Evolutionary conservation across 179 eudicot species (phyloP).

Genomic region (Kewa caespitosa): DNA sequence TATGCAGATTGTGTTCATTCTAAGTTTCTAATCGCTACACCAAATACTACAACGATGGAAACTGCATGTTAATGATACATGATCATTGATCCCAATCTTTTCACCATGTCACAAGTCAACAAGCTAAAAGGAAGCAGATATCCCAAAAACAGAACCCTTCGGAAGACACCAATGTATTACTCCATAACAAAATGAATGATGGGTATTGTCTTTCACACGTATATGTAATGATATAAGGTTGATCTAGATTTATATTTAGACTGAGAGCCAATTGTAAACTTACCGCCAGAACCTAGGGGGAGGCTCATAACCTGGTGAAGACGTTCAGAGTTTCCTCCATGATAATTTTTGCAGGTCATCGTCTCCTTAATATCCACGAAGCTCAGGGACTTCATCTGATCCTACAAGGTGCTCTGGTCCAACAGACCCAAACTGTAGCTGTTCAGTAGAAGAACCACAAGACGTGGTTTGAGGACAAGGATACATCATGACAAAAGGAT

Average conservation of each 20-base stretch:
- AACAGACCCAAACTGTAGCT: conserved; percentile 41
- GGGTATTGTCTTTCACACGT: background rate
- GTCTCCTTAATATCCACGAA: conserved; percentile 7
- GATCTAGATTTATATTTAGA: background rate
- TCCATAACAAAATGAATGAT: background rate
- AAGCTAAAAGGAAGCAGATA: background rate
- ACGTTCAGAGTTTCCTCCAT: conserved; percentile 30
- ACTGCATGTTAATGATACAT: background rate
- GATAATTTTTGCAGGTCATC: conserved; percentile 22
- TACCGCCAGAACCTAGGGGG: conserved; percentile 31
- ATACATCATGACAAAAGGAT: conserved; percentile 35
- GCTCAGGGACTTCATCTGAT: conserved; percentile 18
- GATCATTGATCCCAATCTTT: background rate
- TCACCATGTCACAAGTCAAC: background rate
- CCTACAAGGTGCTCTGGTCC: conserved; percentile 34
- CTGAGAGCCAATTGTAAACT: background rate
- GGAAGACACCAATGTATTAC: background rate
- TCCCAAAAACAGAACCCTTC: background rate
- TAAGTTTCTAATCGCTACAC: too few species aligned
- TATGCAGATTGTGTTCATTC: too few species aligned
- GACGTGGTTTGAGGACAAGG: conserved; percentile 35
- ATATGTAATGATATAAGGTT: background rate
- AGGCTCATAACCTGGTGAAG: conserved; percentile 42
- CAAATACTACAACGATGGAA: too few species aligned
- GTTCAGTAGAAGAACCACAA: conserved; percentile 33